Evolutionary conservation across 768 basidiomycete species (phyloP), one percentile per base, ranked within the genome.

Genomic region (Gymnopilus dilepis): DNA sequence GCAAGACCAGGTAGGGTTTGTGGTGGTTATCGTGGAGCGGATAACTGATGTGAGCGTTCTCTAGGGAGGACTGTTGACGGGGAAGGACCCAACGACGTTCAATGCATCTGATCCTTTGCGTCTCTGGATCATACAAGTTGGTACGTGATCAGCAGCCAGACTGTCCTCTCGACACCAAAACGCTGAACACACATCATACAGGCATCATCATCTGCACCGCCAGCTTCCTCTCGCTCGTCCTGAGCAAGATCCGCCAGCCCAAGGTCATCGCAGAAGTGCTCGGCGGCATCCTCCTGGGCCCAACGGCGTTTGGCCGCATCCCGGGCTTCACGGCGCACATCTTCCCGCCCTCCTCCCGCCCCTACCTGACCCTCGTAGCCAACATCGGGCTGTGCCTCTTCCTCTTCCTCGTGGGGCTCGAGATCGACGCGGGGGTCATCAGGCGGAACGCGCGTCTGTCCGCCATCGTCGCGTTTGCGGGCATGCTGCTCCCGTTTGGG

Each of bases 361-460:
- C 94, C 0, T 96, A 89, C 72, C 86, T 99, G 21, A 88, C 86
- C 57, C 88, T 99, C 19, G 87, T 91, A n/a, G 92, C 97, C 12
- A 92, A 94, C 67, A 92, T 98, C 62, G 97, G 93, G 8, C 83
- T 94, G 4, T 89, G 89, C 64, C 84, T 95, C 43, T 95, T 94
- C 76, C 84, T 98, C 12, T 98, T 97, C 78, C 84, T 97, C 60
- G 90, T 97, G 38, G 97, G 97, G 2, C 87, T 97, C 31, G 92
- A 94, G 78, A 95, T 97, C 58, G 97, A 99, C 58, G 77, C 82
- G 0, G 76, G 79, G 4, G 80, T 98, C 60, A 89, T 99, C 74
- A 88, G 83, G 67, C 87, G 90, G 37, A 92, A 93, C 79, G 87
- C 84, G 0, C 82, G 86, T 11, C 77, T 87, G 11, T 91, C 90